Conservation (phyloP, 768 basidiomycete species). For the Xerocomellus dryophilus region DNA sequence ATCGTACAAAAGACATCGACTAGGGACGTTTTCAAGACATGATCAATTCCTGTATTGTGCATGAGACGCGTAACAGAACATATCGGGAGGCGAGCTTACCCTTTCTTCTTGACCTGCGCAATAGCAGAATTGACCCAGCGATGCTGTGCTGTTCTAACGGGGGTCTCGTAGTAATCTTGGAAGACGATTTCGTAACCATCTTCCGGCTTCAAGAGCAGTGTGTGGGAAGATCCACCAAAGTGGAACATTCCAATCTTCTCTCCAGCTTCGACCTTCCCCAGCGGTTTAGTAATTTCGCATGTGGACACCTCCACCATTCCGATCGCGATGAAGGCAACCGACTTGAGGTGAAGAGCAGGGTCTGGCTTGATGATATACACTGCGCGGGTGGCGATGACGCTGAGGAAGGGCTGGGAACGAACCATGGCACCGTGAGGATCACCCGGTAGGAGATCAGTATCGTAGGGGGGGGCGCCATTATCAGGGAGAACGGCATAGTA, state of each 20-base stretch:
- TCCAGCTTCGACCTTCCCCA: neutral
- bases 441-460: neutral
- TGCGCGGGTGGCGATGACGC: constrained; percentile 44
- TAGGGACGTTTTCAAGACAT: too few relatives aligned
- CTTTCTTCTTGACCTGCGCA: neutral
- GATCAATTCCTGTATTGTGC: too few relatives aligned
- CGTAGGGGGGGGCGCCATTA: neutral
- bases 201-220: constrained; percentile 35
- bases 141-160: neutral
- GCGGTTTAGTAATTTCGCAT: neutral
- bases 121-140: constrained; percentile 4
- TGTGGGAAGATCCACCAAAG: constrained; percentile 56
- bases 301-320: constrained; percentile 62
- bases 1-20: too few relatives aligned
- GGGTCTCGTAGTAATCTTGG: constrained; percentile 4
- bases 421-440: constrained; percentile 19
- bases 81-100: too few relatives aligned
- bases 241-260: constrained; percentile 51
- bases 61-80: too few relatives aligned
- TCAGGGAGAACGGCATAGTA: constrained; percentile 13
- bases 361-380: constrained; percentile 55
- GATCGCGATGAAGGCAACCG: constrained; percentile 52
- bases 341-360: constrained; percentile 38
- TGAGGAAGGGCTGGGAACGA: constrained; percentile 41
- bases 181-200: constrained; percentile 6